phyloP scores from a whole-genome alignment of 208 protist genomes.

The Trypanosoma conorhini region DNA sequence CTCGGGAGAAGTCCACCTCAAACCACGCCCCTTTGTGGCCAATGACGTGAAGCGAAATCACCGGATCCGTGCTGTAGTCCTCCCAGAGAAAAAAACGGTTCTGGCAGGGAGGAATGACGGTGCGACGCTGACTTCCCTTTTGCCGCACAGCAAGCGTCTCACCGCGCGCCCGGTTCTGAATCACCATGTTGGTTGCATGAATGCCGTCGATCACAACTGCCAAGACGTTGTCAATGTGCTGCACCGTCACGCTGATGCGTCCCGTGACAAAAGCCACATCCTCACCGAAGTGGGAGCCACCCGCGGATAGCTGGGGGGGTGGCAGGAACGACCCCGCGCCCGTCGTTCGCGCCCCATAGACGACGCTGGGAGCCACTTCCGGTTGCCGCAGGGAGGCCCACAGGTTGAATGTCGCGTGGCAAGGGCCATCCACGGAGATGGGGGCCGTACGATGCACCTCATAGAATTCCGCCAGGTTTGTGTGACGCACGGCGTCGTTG shows the following conservation, averaged over 20 bases:
- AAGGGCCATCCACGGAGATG: conserved; percentile 61
- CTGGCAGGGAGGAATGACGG: conserved; percentile 57
- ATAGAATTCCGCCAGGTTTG: conserved; percentile 54
- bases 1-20: conserved; percentile 75
- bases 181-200: conserved; percentile 59
- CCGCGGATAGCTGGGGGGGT: conserved; percentile 18
- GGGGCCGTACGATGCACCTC: conserved; percentile 57
- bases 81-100: conserved; percentile 86
- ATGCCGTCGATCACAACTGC: conserved; percentile 56
- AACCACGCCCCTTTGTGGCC: conserved; percentile 74
- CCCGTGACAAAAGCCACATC: conserved; percentile 68
- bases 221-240: conserved; percentile 57
- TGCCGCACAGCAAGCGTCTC: conserved; percentile 64
- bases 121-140: conserved; percentile 57
- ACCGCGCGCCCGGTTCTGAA: conserved; percentile 66
- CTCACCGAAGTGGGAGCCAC: conserved; percentile 28
- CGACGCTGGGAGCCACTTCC: conserved; percentile 30
- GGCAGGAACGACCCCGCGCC: not conserved
- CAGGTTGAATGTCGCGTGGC: conserved; percentile 69
- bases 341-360: conserved; percentile 30
- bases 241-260: conserved; percentile 61
- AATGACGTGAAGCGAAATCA: conserved; percentile 58
- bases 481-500: conserved; percentile 31
- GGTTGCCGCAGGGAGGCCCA: conserved; percentile 57
- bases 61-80: conserved; percentile 51